Conservation (phyloP, 2,329 filamentous ascomycete genomes). For the Hymenoscyphus scutula region DNA sequence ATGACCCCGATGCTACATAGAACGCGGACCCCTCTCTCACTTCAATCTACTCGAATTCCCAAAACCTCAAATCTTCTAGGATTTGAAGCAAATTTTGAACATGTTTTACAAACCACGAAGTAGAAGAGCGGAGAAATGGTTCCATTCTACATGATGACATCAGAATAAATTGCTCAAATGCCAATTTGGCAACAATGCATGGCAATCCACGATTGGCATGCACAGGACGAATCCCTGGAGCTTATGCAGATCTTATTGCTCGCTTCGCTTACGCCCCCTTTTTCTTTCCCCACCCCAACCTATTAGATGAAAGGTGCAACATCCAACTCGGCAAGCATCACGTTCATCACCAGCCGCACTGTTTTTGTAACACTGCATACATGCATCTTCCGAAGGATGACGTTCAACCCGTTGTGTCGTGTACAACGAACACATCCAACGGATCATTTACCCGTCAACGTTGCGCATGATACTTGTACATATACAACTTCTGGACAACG, state of each 20-base stretch:
- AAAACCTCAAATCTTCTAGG: no score
- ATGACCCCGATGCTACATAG: neutral
- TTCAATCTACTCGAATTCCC: no score
- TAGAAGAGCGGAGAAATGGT: neutral
- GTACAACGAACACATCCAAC: no score
- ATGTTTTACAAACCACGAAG: no score
- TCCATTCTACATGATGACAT: neutral
- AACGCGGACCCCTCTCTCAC: no score
- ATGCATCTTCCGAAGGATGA: neutral
- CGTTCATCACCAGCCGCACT: neutral
- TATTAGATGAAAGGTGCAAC: neutral
- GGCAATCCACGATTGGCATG: neutral
- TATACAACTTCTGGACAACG: neutral
- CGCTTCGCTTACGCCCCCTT: neutral
- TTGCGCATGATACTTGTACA: no score
- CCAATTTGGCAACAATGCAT: neutral
- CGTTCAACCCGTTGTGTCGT: no score
- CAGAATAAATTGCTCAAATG: neutral
- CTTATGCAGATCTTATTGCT: conserved; percentile 1
- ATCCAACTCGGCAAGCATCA: neutral
- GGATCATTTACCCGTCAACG: neutral
- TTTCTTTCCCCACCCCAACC: neutral
- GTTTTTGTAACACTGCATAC: neutral
- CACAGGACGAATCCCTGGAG: neutral
- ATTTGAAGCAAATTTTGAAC: no score